These are phyloP conservation scores for Spathaspora gorwiae DNA, from an alignment of 805 yeast species.

Conservation along the genomic window DNA sequence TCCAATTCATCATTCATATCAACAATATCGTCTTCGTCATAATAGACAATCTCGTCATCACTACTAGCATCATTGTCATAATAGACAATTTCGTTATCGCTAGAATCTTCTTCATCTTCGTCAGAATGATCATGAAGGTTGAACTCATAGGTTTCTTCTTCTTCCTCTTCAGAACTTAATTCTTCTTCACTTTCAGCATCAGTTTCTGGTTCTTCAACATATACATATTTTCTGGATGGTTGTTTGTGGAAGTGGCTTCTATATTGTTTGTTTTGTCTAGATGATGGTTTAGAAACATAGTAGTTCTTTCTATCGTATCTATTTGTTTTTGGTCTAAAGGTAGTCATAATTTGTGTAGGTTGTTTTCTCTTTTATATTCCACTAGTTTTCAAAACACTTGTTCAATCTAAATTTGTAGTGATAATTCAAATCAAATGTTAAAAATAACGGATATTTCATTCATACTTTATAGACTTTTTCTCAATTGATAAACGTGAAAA, in stretches of 20 bases:
- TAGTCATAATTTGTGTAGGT: constrained; percentile 4
- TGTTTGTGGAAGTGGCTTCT: constrained; percentile 31
- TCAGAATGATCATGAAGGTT: constrained; percentile 9
- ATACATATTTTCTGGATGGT: constrained; percentile 29
- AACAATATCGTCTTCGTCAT: constrained; percentile 15
- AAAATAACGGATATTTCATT: background rate
- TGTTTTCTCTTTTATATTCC: background rate
- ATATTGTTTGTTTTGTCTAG: constrained; percentile 13
- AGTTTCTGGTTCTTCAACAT: constrained; percentile 41
- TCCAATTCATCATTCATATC: constrained; percentile 36
- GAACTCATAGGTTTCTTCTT: constrained; percentile 8
- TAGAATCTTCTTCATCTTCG: constrained; percentile 20
- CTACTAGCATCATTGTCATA: constrained; percentile 16
- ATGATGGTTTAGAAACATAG: background rate
- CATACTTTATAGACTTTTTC: background rate
- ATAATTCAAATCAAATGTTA: no score
- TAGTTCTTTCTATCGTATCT: constrained; percentile 19
- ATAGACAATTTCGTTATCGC: constrained; percentile 11
- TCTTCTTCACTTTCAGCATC: constrained; percentile 23
- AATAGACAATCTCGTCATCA: constrained; percentile 11
- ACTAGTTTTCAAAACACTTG: background rate
- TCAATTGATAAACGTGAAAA: background rate
- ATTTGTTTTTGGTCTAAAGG: constrained; percentile 13
- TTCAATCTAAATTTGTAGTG: no score
- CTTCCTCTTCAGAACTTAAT: constrained; percentile 4